Base-by-base conservation (phyloP, 441 rosid species). In the Omphalea diandra region DNA sequence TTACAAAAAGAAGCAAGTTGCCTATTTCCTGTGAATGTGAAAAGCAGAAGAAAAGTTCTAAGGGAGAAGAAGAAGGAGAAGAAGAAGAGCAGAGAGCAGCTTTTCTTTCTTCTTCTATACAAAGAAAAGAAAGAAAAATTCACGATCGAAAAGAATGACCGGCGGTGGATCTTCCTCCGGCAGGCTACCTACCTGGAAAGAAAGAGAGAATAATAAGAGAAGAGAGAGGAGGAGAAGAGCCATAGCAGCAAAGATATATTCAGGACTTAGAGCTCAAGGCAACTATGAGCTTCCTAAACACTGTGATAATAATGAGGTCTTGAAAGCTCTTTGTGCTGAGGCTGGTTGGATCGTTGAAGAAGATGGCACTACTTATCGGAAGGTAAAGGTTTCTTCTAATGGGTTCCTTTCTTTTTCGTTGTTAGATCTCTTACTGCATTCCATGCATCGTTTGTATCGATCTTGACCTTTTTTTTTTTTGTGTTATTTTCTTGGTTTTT, bases 261-360 rank as follows among this genome's bases (percentile, higher is more conserved):
- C 98, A 0, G 99, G 99, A 1, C 85, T 94, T 20, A 85, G 99
- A 82, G 81, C 85, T 88, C 90, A 86, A 53, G 99, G 99, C 0
- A 90, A 87, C 75, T 94, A 59, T 80, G 88, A 86, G 83, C 97
- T 94, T 18, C 99, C 99, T 0, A 94, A 94, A 81, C 99, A 94
- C 73, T 94, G 97, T 66, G 99, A 94, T 77, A 94, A 94, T 82
- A 94, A 94, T 74, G 98, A 94, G 65, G 99, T 95, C 56, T 87
- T 95, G 75, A 95, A 90, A 83, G 97, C 99, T 49, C 85, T 95
- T 44, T 95, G 99, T 63, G 72, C 83, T 36, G 99, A 94, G 67
- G 99, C 98, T 71, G 99, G 99, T 26, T 94, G 99, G 99, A 79
- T 74, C 69, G 99, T 92, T 18, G 96, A 92, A 67, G 83, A 83